Percentiles rank a stretch among this genome's conserved stretches.
These are phyloP conservation scores for Quercus agrifolia DNA, from an alignment of 306 rosid genomes.

Conservation along the genomic window DNA sequence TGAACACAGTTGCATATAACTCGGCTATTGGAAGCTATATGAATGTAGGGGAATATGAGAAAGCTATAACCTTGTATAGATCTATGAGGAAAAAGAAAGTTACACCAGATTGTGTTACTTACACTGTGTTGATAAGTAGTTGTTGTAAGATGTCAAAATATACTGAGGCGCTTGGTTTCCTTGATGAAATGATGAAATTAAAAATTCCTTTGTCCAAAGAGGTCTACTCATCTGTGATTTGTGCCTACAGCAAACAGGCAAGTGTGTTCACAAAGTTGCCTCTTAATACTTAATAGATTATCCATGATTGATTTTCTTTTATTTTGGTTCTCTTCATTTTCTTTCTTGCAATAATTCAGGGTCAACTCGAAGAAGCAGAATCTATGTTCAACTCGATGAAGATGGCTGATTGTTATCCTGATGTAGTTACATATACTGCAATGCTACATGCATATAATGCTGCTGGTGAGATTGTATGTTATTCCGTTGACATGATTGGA, in stretches of 20 bases:
- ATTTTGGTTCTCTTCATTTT: background rate
- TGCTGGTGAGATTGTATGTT: constrained; percentile 46
- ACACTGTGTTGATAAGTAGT: constrained; percentile 84
- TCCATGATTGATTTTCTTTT: constrained; percentile 5
- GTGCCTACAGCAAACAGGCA: constrained; percentile 85
- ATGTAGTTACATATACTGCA: constrained; percentile 76
- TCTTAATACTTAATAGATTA: constrained; percentile 4
- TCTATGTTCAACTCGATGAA: constrained; percentile 67
- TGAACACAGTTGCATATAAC: constrained; percentile 81
- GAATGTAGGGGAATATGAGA: constrained; percentile 72
- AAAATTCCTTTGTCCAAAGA: constrained; percentile 71
- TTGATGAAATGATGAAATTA: constrained; percentile 60
- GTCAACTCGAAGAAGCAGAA: constrained; percentile 66
- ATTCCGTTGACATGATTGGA: constrained; percentile 18
- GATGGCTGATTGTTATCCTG: constrained; percentile 61
- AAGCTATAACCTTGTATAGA: constrained; percentile 65
- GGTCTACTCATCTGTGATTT: constrained; percentile 70
- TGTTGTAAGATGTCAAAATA: constrained; percentile 84
- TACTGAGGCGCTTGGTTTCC: constrained; percentile 58
- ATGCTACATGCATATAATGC: constrained; percentile 75
- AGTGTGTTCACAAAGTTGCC: constrained; percentile 26
- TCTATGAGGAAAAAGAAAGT: constrained; percentile 67
- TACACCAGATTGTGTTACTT: constrained; percentile 72
- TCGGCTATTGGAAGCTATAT: constrained; percentile 94
- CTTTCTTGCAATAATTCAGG: constrained; percentile 45